Evolutionary conservation across 352 stramenopile species (phyloP).

Genomic region (Globisporangium cystogenes): DNA sequence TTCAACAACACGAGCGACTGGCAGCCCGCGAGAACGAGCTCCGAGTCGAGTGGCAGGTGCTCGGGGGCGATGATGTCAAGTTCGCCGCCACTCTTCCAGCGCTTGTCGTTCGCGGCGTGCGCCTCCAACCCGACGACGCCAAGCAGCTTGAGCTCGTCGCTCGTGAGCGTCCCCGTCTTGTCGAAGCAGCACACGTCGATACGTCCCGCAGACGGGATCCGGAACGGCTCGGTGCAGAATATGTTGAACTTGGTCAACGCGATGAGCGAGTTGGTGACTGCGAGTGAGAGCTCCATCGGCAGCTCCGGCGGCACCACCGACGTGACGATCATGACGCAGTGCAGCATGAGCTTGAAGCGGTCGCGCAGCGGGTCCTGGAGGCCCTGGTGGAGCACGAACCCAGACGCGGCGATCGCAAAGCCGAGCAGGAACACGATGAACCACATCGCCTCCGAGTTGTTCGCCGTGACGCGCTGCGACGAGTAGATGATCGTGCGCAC

Average conservation of each 20-base stretch:
- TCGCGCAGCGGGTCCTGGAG: slow-evolving; percentile 47
- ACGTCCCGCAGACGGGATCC: slow-evolving; percentile 90
- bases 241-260: slow-evolving; percentile 85
- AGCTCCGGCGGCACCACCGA: slow-evolving; percentile 94
- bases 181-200: slow-evolving; percentile 93
- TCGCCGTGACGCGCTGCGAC: slow-evolving; percentile 88
- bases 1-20: slow-evolving; percentile 91
- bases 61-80: slow-evolving; percentile 27
- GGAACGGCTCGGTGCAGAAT: slow-evolving; percentile 94
- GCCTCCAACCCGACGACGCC: slow-evolving; percentile 26
- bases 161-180: slow-evolving; percentile 95
- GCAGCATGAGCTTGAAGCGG: slow-evolving; percentile 89
- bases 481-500: slow-evolving; percentile 94
- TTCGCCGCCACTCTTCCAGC: slow-evolving; percentile 10
- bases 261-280: slow-evolving; percentile 92
- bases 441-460: slow-evolving; percentile 89
- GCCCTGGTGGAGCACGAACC: slow-evolving; percentile 72
- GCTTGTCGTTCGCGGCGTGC: not conserved
- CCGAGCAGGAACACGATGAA: slow-evolving; percentile 91
- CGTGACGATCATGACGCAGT: slow-evolving; percentile 96
- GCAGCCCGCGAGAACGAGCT: slow-evolving; percentile 67
- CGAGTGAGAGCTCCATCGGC: slow-evolving; percentile 92
- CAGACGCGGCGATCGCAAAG: slow-evolving; percentile 85
- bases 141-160: slow-evolving; percentile 80
- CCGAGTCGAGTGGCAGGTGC: slow-evolving; percentile 27